A percentile compares a stretch with the other conserved stretches of the same genome.
phyloP scores from a whole-genome alignment of 768 basidiomycete species.

The Boletus rufocinnamomeus region DNA sequence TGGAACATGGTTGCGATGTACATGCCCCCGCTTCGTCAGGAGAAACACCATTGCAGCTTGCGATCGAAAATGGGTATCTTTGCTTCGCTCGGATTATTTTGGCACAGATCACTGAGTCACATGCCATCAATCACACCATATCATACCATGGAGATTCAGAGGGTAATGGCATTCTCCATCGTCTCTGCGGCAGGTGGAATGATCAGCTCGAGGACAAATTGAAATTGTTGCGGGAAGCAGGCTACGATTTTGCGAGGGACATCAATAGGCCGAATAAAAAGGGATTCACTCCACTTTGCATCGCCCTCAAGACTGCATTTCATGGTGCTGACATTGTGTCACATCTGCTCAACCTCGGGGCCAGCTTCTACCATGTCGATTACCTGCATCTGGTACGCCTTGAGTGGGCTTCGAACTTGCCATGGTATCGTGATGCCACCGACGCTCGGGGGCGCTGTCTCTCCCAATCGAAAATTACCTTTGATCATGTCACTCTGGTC shows the following conservation, averaged over 20 bases:
- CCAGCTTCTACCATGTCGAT: neutral
- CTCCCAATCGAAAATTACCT: neutral
- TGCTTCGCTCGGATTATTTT: neutral
- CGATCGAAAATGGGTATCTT: neutral
- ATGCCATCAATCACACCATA: neutral
- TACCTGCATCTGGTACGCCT: neutral
- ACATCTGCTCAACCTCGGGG: neutral
- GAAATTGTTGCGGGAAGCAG: neutral
- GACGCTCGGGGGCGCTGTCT: neutral
- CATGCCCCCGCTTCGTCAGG: neutral
- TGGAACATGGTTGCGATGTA: too few relatives aligned
- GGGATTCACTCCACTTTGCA: neutral
- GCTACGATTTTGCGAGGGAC: neutral
- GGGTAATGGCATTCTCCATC: neutral
- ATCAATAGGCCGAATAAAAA: neutral
- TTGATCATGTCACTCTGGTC: neutral
- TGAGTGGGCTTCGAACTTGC: neutral
- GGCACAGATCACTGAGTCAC: neutral
- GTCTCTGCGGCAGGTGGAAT: neutral
- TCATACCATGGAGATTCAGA: neutral
- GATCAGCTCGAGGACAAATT: neutral
- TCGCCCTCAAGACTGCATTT: neutral
- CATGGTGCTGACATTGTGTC: too few relatives aligned
- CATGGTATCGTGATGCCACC: neutral
- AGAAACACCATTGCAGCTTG: neutral